A percentile compares a stretch with the other conserved stretches of the same genome.
phyloP scores from a whole-genome alignment of 345 rosid species.

The Iberis pinnata region DNA sequence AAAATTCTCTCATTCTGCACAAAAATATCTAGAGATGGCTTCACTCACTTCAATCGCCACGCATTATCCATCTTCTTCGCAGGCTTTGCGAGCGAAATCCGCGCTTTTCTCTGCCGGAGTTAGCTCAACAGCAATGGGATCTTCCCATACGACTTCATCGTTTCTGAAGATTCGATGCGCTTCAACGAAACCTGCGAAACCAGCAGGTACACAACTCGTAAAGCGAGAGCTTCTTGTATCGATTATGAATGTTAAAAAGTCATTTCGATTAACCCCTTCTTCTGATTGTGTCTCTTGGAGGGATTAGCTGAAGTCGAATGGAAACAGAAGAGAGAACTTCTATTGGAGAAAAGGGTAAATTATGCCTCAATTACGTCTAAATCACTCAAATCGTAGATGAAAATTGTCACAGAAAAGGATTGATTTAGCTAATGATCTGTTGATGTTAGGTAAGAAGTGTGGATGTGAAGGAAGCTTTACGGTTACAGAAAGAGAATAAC shows the following conservation, averaged over 20 bases:
- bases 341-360: slow-evolving; percentile 78
- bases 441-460: slow-evolving; percentile 72
- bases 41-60: slow-evolving; percentile 44
- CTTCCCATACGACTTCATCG: slow-evolving; percentile 15
- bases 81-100: slow-evolving; percentile 25
- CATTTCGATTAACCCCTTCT: slow-evolving; percentile 1
- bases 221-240: slow-evolving; percentile 5
- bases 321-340: slow-evolving; percentile 74
- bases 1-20: slow-evolving; percentile 23
- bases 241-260: neutral
- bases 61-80: slow-evolving; percentile 37
- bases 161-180: slow-evolving; percentile 44
- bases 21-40: slow-evolving; percentile 38
- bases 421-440: neutral
- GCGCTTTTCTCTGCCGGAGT: slow-evolving; percentile 30
- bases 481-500: slow-evolving; percentile 92
- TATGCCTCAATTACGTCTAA: too few relatives aligned
- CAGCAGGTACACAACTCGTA: slow-evolving; percentile 76
- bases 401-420: neutral
- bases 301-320: slow-evolving; percentile 92
- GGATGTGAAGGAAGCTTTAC: slow-evolving; percentile 87
- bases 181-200: slow-evolving; percentile 74
- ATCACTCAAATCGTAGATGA: neutral
- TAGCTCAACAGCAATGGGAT: slow-evolving; percentile 17
- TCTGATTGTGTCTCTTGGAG: slow-evolving; percentile 34